Conservation (phyloP, 164 flowering plant species). For the Magnolia kwangsiensis region DNA sequence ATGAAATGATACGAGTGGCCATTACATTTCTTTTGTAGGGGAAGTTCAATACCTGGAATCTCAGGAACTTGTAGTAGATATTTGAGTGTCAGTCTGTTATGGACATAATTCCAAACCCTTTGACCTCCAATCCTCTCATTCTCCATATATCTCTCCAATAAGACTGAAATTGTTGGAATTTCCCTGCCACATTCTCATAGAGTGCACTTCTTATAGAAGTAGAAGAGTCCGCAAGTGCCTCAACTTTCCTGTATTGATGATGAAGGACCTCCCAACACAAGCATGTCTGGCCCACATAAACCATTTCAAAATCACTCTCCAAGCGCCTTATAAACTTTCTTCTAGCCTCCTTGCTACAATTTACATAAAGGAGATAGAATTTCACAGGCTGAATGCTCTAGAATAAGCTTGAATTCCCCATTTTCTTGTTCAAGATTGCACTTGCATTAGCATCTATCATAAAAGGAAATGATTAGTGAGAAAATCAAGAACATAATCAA, state of each 20-base stretch:
- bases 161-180: conserved; percentile 52
- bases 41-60: conserved; percentile 31
- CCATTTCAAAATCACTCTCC: conserved; percentile 47
- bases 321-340: conserved; percentile 40
- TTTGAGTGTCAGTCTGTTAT: conserved; percentile 35
- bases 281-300: conserved; percentile 59
- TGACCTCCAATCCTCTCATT: conserved; percentile 35
- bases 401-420: conserved; percentile 6
- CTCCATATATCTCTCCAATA: conserved; percentile 58
- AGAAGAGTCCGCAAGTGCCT: conserved; percentile 21
- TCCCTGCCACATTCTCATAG: conserved; percentile 24
- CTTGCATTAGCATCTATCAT: conserved; percentile 16
- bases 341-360: conserved; percentile 23
- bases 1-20: too few relatives aligned
- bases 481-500: neutral
- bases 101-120: conserved; percentile 37
- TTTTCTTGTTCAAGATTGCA: conserved; percentile 25
- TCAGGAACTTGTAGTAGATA: conserved; percentile 55
- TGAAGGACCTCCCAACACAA: conserved; percentile 63
- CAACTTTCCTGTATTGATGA: conserved; percentile 46
- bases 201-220: conserved; percentile 16
- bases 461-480: neutral
- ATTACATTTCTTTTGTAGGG: too few relatives aligned
- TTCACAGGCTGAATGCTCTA: neutral
- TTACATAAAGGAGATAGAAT: too few relatives aligned